These are phyloP conservation scores for Paramecium tetraurelia DNA, from an alignment of 73 alveolate genomes.

Conservation along the genomic window DNA sequence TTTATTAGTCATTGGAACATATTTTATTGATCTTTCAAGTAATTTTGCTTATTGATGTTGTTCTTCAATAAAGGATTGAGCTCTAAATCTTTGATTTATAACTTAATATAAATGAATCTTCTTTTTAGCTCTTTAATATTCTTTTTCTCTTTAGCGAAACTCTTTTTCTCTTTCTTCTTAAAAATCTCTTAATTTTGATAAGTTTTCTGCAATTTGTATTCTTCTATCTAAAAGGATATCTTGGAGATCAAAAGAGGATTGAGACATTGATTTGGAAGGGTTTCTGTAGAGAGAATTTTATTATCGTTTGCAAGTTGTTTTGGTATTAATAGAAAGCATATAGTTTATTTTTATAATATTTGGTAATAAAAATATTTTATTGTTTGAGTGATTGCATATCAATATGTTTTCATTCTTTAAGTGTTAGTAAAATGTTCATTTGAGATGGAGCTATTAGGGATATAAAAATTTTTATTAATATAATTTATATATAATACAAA, in stretches of 20 bases:
- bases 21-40: conserved; percentile 7
- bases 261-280: neutral
- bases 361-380: neutral
- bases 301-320: neutral
- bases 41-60: neutral
- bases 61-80: neutral
- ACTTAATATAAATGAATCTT: neutral
- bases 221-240: neutral
- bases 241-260: neutral
- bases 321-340: neutral
- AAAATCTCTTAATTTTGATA: neutral
- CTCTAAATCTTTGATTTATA: neutral
- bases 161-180: neutral
- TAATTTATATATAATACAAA: neutral
- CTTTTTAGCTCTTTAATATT: neutral
- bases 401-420: too few species aligned
- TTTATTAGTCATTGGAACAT: conserved; percentile 6
- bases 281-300: neutral
- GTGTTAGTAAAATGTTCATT: neutral
- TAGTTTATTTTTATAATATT: neutral
- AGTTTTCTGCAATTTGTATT: conserved; percentile 9
- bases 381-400: neutral
- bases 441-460: neutral
- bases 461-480: neutral
- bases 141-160: neutral